Evolutionary conservation across 371 early-diverging fungal genomes (phyloP), one percentile per base, ranked within the genome.

Genomic region (Mycotypha africana): DNA sequence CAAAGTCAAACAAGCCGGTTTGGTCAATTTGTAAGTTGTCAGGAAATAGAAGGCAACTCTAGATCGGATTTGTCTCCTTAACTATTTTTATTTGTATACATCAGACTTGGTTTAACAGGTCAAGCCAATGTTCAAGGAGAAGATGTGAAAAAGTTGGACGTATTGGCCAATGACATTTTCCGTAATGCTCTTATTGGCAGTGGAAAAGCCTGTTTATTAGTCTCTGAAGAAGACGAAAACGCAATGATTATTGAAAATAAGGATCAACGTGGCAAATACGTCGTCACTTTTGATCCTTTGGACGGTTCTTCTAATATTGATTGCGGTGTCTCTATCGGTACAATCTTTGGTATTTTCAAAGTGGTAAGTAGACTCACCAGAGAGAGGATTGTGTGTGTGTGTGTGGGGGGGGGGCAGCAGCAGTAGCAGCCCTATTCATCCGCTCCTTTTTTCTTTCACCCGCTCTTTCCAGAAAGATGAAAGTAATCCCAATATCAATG

Each of bases 261-360:
- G 33, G 62, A 70, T 35, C 74, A 72, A 47, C 82, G 81, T 31
- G 97, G 93, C 57, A 87, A 91, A 68, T 97, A 97, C 78, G 86
- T 90, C 61, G 94, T 97, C 22, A 92, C 91, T 23, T 97, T 97
- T 76, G 98, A 97, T 65, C 98, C 98, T 34, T 80, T 97, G 25
- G 97, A 97, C 66, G 98, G 98, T 40, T 85, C 85, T 51, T 90
- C 91, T 71, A 97, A 97, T 77, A 97, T 97, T 63, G 98, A 97
- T 61, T 93, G 94, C 58, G 98, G 96, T 75, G 95, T 97, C 31
- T 91, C 92, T 34, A 90, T 97, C 43, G 98, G 98, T 67, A 96
- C 98, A 23, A 97, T 97, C 64, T 97, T 97, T 76, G 97, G 97
- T 51, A 93, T 97, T 62, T 97, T 93, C 81, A 79, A 81, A 54